Conservation (phyloP, 2,329 filamentous ascomycete species). For the Dactylella cylindrospora region DNA sequence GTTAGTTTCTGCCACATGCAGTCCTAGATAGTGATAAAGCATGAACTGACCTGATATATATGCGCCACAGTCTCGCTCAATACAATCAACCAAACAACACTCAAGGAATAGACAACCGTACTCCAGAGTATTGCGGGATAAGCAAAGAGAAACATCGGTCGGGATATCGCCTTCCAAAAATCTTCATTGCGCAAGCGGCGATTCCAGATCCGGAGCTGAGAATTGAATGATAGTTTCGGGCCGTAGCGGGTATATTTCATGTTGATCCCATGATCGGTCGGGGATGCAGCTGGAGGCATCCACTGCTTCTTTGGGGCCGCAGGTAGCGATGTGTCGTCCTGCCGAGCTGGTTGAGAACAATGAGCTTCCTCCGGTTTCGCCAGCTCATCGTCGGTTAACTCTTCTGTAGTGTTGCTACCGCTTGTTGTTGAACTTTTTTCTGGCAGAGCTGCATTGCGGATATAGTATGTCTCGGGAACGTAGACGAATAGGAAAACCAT, state of each 20-base stretch:
- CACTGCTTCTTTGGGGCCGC: background rate
- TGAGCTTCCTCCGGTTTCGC: background rate
- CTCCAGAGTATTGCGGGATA: conserved; percentile 93
- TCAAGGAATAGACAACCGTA: conserved; percentile 77
- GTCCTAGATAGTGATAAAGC: background rate
- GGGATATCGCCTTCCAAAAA: conserved; percentile 74
- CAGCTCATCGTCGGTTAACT: background rate
- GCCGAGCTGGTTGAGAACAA: too few species aligned
- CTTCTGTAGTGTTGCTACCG: background rate
- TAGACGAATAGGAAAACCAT: conserved; percentile 78
- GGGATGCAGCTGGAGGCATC: background rate
- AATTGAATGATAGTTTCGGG: conserved; percentile 69
- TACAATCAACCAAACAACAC: conserved; percentile 93
- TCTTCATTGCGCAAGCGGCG: conserved; percentile 75
- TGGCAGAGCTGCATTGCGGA: conserved; percentile 65
- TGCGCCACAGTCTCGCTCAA: conserved; percentile 82
- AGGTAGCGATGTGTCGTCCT: background rate
- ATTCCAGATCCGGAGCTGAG: conserved; percentile 75
- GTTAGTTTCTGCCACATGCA: background rate
- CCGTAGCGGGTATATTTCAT: conserved; percentile 56
- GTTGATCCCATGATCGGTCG: background rate
- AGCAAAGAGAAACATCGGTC: conserved; percentile 81
- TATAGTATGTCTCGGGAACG: conserved; percentile 95
- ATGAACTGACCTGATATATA: conserved; percentile 64
- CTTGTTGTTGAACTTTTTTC: background rate